Percentiles rank a stretch among this genome's conserved stretches.
Evolutionary conservation across 352 stramenopile genomes (phyloP).

Genomic region (Globisporangium canariense): DNA sequence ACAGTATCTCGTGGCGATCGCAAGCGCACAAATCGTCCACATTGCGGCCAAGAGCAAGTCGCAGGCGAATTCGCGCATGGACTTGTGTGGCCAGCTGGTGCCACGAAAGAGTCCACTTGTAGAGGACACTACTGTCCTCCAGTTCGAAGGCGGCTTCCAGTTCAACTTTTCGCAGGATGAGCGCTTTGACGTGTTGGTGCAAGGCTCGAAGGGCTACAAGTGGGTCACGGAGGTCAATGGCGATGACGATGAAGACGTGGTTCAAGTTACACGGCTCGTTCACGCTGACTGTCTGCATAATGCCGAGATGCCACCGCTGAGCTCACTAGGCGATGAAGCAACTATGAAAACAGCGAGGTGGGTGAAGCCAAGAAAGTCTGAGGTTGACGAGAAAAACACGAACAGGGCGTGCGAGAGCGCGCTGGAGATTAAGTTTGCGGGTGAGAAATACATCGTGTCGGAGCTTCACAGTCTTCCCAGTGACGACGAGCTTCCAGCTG

Average conservation of each 20-base stretch:
- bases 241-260: background rate
- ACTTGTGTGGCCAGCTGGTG: background rate
- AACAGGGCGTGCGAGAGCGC: background rate
- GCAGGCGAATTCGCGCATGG: background rate
- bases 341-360: background rate
- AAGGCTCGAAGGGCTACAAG: background rate
- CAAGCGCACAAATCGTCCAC: background rate
- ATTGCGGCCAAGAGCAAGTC: slow-evolving; percentile 3
- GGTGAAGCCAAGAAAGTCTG: background rate
- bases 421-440: slow-evolving; percentile 6
- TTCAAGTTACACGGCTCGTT: background rate
- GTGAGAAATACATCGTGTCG: slow-evolving; percentile 3
- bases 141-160: background rate
- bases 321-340: background rate
- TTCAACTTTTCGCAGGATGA: background rate
- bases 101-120: background rate
- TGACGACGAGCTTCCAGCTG: background rate
- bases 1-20: background rate
- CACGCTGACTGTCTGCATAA: background rate
- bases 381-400: background rate
- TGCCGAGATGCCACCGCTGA: slow-evolving; percentile 1
- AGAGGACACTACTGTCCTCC: background rate
- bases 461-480: background rate
- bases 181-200: background rate
- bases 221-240: slow-evolving; percentile 1